Evolutionary conservation across 768 basidiomycete genomes (phyloP).

Genomic region (Kwoniella sp.): DNA sequence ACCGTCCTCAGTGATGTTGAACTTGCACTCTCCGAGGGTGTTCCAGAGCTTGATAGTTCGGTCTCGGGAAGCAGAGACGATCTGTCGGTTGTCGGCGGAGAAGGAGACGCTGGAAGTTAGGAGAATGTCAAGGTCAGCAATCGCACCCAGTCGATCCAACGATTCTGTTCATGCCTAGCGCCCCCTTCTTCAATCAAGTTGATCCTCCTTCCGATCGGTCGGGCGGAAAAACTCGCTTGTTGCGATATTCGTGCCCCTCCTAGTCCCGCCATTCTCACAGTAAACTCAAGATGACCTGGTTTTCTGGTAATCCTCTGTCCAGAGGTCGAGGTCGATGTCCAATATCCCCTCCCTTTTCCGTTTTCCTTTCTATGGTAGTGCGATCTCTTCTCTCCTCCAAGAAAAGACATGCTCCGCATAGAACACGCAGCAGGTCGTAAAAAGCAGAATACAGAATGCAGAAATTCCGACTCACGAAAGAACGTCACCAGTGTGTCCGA

Average conservation of each 20-base stretch:
- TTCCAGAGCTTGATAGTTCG: constrained; percentile 99
- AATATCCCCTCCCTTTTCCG: not conserved
- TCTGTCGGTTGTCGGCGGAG: constrained; percentile 99
- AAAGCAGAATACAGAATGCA: no score
- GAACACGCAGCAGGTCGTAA: no score
- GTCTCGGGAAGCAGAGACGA: constrained; percentile 97
- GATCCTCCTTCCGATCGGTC: not conserved
- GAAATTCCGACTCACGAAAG: constrained; percentile 69
- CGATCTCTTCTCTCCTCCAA: not conserved
- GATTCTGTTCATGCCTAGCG: no score
- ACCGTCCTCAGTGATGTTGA: constrained; percentile 98
- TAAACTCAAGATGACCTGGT: no score
- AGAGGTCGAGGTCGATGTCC: no score
- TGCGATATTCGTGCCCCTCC: no score
- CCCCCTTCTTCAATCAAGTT: no score
- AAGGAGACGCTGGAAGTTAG: constrained; percentile 73
- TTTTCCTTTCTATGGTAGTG: not conserved
- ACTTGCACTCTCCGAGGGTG: constrained; percentile 99
- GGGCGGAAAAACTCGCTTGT: no score
- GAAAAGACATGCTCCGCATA: no score
- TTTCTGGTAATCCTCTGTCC: no score
- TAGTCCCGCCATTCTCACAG: no score
- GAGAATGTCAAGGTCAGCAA: not conserved
- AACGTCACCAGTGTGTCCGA: constrained; percentile 97
- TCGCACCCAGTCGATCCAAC: no score